phyloP scores from a whole-genome alignment of 352 stramenopile genomes.

The Globisporangium barbulae region DNA sequence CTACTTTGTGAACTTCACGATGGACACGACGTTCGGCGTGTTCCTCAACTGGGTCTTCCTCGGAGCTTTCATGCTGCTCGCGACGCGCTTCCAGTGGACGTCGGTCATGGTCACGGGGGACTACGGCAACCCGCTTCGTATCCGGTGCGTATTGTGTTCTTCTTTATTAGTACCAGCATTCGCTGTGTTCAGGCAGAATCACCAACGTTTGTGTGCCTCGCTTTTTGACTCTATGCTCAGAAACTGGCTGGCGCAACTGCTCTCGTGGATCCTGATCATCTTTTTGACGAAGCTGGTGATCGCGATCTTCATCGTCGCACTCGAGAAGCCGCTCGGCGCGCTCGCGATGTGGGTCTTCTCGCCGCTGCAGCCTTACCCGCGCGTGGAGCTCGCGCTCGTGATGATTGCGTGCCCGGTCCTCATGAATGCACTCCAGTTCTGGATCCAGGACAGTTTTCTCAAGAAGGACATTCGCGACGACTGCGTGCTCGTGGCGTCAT shows the following conservation, averaged over 20 bases:
- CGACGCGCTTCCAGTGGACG: constrained; percentile 52
- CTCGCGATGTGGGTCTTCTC: constrained; percentile 67
- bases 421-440: constrained; percentile 90
- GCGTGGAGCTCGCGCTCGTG: constrained; percentile 75
- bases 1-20: constrained; percentile 89
- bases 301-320: constrained; percentile 62
- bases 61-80: constrained; percentile 47
- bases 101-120: constrained; percentile 65
- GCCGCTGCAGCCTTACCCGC: constrained; percentile 58
- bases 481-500: constrained; percentile 39
- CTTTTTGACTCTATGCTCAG: constrained; percentile 10
- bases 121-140: constrained; percentile 68
- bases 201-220: background rate
- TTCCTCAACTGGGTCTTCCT: constrained; percentile 83
- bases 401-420: constrained; percentile 88
- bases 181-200: background rate
- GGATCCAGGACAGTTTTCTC: constrained; percentile 89
- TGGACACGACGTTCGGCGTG: constrained; percentile 84
- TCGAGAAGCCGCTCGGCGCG: constrained; percentile 58
- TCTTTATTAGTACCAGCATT: background rate
- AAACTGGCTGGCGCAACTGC: constrained; percentile 73
- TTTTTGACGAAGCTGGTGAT: constrained; percentile 79
- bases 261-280: constrained; percentile 80
- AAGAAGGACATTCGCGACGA: constrained; percentile 79
- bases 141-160: constrained; percentile 23